Evolutionary conservation across 2,329 filamentous ascomycete genomes (phyloP), one percentile per base, ranked within the genome.

Genomic region (Ophiocordyceps camponoti-rufipedis): DNA sequence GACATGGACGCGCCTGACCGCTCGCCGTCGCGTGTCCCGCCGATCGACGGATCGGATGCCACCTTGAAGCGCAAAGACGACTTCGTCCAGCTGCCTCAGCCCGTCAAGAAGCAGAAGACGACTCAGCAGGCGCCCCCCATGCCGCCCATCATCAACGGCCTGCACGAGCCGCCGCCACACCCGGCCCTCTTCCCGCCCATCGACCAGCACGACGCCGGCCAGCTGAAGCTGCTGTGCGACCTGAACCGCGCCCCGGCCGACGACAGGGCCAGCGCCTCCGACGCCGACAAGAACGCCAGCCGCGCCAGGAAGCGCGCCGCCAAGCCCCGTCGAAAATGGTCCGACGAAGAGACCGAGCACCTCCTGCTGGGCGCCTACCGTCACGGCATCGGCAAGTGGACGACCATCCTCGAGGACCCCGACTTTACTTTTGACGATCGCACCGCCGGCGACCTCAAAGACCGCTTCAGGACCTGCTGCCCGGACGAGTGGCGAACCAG

Each of bases 351-450:
- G 56, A 81, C 77, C 1, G 77, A 73, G 44, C 68, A 78, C 50
- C 62, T 81, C 9, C 57, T 81, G 13, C 61, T 78, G 3, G 77
- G 76, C 0, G 77, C 80, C 28, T 70, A 70, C 52, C 71, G 73
- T 31, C 70, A 81, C 53, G 78, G 78, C 1, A 71, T 81, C 9
- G 78, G 77, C 35, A 76, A 74, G 52, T 81, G 77, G 77, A 78
- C 74, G 9, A 72, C 66, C 46, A 81, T 81, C 31, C 60, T 80
- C 23, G 74, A 78, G 44, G 78, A 81, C 48, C 58, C 68, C 0
- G 69, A 69, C 40, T 81, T 78, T 54, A 65, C 58, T 11, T 81
- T 81, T 60, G 75, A 78, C 52, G 68, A 67, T 14, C 70, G 78
- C 48, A 74, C 71, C 2, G 74, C 75, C 4, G 74, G 74, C 9